Evolutionary conservation across 2,329 filamentous ascomycete species (phyloP).

Genomic region (Sporothrix protearum): DNA sequence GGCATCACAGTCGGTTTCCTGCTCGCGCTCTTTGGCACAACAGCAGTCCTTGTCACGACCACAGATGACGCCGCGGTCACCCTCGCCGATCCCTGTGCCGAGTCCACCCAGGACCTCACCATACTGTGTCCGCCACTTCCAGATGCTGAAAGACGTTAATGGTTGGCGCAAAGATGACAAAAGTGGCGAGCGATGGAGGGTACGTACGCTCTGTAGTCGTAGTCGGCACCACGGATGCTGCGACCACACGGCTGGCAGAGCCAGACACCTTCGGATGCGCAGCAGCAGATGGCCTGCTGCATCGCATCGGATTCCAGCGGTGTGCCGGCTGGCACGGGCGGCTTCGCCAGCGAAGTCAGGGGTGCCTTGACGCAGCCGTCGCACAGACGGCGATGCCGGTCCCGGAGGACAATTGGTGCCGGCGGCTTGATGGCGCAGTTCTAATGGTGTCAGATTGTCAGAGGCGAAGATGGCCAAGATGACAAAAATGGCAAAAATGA

Average conservation of each 20-base stretch:
- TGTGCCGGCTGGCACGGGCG: conserved; percentile 43
- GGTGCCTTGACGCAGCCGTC: conserved; percentile 69
- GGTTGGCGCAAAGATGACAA: not conserved
- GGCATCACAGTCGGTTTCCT: conserved; percentile 83
- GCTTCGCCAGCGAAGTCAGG: conserved; percentile 52
- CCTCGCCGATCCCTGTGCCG: conserved; percentile 83
- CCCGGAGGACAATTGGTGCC: conserved; percentile 60
- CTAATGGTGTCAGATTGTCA: conserved; percentile 45
- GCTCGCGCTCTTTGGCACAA: conserved; percentile 71
- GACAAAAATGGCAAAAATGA: not conserved
- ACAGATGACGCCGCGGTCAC: conserved; percentile 82
- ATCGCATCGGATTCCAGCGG: conserved; percentile 54
- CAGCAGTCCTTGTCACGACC: conserved; percentile 74
- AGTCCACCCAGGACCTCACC: conserved; percentile 74
- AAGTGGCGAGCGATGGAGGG: conserved; percentile 12
- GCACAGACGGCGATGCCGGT: conserved; percentile 79
- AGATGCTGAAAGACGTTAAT: conserved; percentile 53
- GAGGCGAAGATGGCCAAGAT: not conserved
- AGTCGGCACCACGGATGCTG: conserved; percentile 58
- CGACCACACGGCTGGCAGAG: conserved; percentile 81
- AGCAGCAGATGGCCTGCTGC: conserved; percentile 54
- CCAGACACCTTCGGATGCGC: conserved; percentile 63
- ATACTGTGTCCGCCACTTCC: conserved; percentile 87
- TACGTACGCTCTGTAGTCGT: conserved; percentile 55
- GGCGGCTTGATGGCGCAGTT: conserved; percentile 89